Evolutionary conservation across 2,329 filamentous ascomycete genomes (phyloP).

Genomic region (Fusarium fracticaudum): DNA sequence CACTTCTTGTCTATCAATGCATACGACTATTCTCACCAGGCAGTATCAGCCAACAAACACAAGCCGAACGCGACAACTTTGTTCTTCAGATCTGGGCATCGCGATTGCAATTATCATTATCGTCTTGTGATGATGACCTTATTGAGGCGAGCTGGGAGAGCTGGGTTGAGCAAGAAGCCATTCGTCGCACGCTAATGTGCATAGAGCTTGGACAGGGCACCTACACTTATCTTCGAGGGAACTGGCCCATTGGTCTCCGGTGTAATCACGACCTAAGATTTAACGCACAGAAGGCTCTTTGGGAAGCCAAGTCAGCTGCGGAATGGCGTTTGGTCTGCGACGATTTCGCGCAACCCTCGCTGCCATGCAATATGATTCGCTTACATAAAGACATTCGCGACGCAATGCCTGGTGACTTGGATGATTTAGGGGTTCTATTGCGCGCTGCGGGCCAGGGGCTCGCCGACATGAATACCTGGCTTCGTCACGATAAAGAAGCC

Average conservation of each 20-base stretch:
- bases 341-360: neutral
- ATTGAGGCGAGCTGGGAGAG: accelerated
- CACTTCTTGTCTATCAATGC: neutral
- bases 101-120: neutral
- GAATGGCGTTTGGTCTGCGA: neutral
- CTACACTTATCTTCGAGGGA: neutral
- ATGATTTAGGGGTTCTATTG: neutral
- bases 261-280: neutral
- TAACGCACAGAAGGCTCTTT: neutral
- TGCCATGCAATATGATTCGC: neutral
- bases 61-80: neutral
- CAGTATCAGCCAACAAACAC: neutral
- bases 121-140: accelerated
- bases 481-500: neutral
- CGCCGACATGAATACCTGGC: neutral
- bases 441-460: neutral
- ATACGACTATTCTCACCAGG: neutral
- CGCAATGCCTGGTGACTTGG: neutral
- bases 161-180: neutral
- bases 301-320: neutral
- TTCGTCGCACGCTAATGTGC: neutral
- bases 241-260: neutral
- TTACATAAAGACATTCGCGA: neutral
- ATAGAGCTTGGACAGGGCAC: neutral
- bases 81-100: neutral